Evolutionary conservation across 2,329 filamentous ascomycete species (phyloP).

Genomic region (Penicillium sp.): DNA sequence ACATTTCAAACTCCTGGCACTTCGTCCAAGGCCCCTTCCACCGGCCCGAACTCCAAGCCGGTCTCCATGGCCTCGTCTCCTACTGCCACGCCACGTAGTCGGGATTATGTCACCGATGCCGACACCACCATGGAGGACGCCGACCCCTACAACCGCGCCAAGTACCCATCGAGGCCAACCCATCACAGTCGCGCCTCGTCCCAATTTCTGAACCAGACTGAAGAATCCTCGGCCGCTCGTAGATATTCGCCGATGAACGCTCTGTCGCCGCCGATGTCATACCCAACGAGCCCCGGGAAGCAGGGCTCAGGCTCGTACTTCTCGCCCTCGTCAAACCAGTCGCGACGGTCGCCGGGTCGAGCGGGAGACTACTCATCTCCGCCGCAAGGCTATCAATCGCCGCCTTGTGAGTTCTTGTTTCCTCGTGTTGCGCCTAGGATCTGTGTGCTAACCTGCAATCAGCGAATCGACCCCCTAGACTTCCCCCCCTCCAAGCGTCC

Average conservation of each 20-base stretch:
- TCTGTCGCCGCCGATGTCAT: constrained; percentile 76
- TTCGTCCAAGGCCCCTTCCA: constrained; percentile 33
- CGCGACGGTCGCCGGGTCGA: constrained; percentile 77
- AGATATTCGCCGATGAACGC: constrained; percentile 96
- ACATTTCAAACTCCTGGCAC: constrained; percentile 57
- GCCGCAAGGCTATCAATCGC: constrained; percentile 59
- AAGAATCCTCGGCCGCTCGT: constrained; percentile 80
- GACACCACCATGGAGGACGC: constrained; percentile 86
- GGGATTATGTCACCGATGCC: constrained; percentile 66
- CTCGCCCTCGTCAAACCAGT: constrained; percentile 55
- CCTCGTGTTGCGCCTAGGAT: constrained; percentile 9
- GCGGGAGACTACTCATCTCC: constrained; percentile 58
- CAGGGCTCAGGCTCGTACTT: constrained; percentile 50
- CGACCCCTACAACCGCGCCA: constrained; percentile 81
- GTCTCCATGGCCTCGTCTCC: constrained; percentile 61
- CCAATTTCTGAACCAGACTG: constrained; percentile 66
- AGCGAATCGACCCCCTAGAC: constrained; percentile 59
- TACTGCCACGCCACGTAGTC: constrained; percentile 58
- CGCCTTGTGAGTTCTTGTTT: constrained; percentile 50
- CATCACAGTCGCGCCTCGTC: constrained; percentile 71
- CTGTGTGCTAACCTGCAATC: constrained; percentile 21
- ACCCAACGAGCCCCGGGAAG: constrained; percentile 64
- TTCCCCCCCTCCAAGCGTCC: constrained; percentile 70
- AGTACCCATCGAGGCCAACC: constrained; percentile 78
- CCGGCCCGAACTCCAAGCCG: constrained; percentile 45